Evolutionary conservation across 2,329 filamentous ascomycete species (phyloP).

Genomic region (Aspergillus sp.): DNA sequence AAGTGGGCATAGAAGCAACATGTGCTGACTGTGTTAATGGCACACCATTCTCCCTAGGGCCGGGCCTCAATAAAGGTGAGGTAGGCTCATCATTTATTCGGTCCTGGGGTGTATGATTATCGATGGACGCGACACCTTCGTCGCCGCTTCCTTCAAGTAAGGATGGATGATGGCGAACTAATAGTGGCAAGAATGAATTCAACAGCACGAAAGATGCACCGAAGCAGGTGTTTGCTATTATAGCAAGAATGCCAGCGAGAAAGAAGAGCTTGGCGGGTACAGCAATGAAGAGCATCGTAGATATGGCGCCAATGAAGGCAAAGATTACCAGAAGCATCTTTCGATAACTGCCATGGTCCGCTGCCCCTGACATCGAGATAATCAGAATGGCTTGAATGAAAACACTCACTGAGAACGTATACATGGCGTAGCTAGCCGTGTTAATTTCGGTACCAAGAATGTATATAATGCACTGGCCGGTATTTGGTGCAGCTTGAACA

Average conservation of each 20-base stretch:
- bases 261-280: conserved; percentile 70
- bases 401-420: conserved; percentile 91
- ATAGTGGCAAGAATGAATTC: conserved; percentile 87
- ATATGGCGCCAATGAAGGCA: conserved; percentile 69
- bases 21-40: background rate
- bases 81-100: conserved; percentile 11
- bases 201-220: conserved; percentile 91
- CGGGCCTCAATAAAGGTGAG: conserved; percentile 21
- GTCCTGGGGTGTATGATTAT: conserved; percentile 7
- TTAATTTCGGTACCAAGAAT: conserved; percentile 82
- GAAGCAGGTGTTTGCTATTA: conserved; percentile 88
- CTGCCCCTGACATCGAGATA: conserved; percentile 91
- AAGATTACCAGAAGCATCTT: conserved; percentile 84
- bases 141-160: conserved; percentile 28
- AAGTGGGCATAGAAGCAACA: conserved; percentile 25
- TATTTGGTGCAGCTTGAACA: conserved; percentile 21
- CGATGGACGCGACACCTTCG: conserved; percentile 1
- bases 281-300: conserved; percentile 83
- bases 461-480: conserved; percentile 71
- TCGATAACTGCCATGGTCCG: conserved; percentile 86
- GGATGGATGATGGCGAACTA: conserved; percentile 76
- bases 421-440: conserved; percentile 96
- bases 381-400: conserved; percentile 82
- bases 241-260: conserved; percentile 73
- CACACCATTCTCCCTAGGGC: background rate